Evolutionary conservation across 768 basidiomycete genomes (phyloP).

Genomic region (Mycena sanguinolenta): DNA sequence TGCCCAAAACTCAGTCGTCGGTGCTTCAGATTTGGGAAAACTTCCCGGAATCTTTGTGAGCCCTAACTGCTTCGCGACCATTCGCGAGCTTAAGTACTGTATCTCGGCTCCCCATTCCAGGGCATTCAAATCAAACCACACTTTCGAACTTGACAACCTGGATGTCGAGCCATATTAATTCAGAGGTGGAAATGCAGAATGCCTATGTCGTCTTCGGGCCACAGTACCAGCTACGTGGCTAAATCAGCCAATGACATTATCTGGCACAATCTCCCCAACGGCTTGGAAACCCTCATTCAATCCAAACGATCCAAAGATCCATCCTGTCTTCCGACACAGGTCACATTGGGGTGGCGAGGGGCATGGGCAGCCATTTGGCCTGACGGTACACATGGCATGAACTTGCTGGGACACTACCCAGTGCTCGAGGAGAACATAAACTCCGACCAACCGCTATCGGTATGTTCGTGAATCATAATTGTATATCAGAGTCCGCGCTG

Average conservation of each 20-base stretch:
- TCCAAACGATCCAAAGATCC: background rate
- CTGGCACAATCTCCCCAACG: background rate
- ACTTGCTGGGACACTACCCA: slow-evolving; percentile 1
- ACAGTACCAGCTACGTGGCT: slow-evolving; percentile 5
- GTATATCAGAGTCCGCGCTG: background rate
- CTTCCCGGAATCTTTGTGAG: background rate
- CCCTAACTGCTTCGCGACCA: background rate
- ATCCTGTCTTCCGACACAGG: background rate
- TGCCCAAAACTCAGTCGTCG: background rate
- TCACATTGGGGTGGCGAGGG: background rate
- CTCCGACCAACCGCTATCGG: background rate
- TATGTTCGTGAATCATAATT: background rate
- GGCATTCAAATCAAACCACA: background rate
- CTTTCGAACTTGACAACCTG: slow-evolving; percentile 6
- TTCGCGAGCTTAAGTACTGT: background rate
- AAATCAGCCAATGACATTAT: background rate
- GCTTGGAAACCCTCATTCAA: background rate
- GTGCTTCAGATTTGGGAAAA: background rate
- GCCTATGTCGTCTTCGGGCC: background rate
- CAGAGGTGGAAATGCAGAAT: background rate
- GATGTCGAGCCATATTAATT: background rate
- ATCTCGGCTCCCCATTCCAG: background rate
- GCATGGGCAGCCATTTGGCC: slow-evolving; percentile 5
- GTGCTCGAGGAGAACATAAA: background rate
- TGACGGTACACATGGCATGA: background rate